Evolutionary conservation across 2,329 filamentous ascomycete genomes (phyloP).

Genomic region (Paramyrothecium roridum): DNA sequence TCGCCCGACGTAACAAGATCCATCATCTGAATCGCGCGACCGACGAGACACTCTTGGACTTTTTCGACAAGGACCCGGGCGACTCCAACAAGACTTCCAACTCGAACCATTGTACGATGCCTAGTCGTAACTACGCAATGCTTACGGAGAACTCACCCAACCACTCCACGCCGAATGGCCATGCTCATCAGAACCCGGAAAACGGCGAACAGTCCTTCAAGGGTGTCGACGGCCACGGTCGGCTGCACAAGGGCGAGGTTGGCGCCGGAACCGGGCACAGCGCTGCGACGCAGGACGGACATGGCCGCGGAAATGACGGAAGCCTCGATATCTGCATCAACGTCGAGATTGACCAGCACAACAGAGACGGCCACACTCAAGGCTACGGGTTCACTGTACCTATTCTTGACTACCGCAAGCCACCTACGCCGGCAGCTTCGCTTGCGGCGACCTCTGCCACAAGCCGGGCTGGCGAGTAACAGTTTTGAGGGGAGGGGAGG

Average conservation of each 20-base stretch:
- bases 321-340: constrained; percentile 79
- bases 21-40: constrained; percentile 69
- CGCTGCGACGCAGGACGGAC: constrained; percentile 57
- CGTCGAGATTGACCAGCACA: constrained; percentile 81
- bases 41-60: constrained; percentile 88
- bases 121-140: constrained; percentile 89
- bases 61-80: constrained; percentile 89
- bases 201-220: constrained; percentile 22
- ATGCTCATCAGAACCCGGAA: constrained; percentile 14
- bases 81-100: constrained; percentile 67
- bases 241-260: constrained; percentile 74
- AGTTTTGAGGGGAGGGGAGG: neutral
- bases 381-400: constrained; percentile 88
- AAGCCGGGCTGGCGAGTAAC: neutral
- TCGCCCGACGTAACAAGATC: constrained; percentile 85
- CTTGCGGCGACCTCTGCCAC: constrained; percentile 1
- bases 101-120: constrained; percentile 83
- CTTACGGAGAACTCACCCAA: constrained; percentile 82
- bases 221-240: constrained; percentile 64
- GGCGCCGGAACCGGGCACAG: constrained; percentile 74
- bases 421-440: constrained; percentile 14
- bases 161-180: constrained; percentile 28
- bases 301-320: constrained; percentile 55
- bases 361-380: constrained; percentile 75
- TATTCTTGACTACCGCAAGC: constrained; percentile 44